Base-by-base conservation (phyloP, 768 basidiomycete genomes). In the Calocybe gangraenosa region DNA sequence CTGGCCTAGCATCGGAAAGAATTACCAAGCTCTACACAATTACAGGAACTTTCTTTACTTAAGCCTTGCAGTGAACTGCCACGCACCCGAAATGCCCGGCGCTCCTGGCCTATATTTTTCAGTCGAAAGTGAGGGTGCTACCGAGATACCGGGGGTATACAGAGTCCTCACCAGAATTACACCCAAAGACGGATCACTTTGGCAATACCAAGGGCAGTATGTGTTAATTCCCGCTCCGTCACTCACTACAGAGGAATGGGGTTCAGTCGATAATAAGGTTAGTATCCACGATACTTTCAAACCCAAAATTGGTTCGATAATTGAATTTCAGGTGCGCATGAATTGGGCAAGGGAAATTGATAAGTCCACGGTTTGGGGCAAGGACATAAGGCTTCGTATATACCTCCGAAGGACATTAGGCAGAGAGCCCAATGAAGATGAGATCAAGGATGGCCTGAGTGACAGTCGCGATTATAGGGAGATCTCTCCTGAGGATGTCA, bases 131-230 rank as follows among this genome's bases (percentile, higher is more conserved):
- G n/a, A 18, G 20, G 44, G 10, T 11, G 35, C 36, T 10, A 17
- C 15, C 17, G 22, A 33, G 7, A 25, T 37, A n/a, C 23, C 25
- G n/a, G 44, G 22, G 10, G 19, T 35, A 11, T 25, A 45, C 6
- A 36, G 35, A 17, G 23, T 53, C 3, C 64, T 59, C 39, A 73
- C 67, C 11, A 58, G 64, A 10, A 48, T 50, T 32, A 37, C 44
- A 5, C 17, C 19, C 9, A 17, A 15, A 19, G 18, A 3, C 3
- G 44, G 44, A 18, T 63, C 53, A 3, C 46, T 50, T 4, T 73
- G 70, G 51, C 73, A 59, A 5, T 57, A 64, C 15, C 50, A 48
- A 43, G 74, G 67, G 11, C 66, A 70, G 32, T 65, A 65, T 20
- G 49, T 55, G 9, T 62, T 60, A 19, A 57, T 55, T 20, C 51